phyloP scores from a whole-genome alignment of 1,284 basidiomycete species.

The Trichosporon sp. region DNA sequence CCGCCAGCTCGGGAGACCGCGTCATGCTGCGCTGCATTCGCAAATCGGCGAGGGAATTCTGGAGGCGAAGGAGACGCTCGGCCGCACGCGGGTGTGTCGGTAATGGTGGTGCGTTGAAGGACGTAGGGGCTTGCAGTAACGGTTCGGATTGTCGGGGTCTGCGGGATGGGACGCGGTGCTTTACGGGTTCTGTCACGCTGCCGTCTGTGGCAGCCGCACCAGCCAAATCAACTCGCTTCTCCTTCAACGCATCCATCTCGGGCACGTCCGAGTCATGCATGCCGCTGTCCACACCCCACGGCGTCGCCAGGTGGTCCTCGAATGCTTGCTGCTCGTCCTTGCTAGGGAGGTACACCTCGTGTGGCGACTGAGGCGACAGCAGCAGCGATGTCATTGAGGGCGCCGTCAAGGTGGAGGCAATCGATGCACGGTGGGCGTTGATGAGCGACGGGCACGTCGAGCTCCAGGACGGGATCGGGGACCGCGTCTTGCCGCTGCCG shows the following conservation, averaged over 20 bases:
- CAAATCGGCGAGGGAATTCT: slow-evolving; percentile 32
- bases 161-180: slow-evolving; percentile 16
- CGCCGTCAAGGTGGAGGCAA: slow-evolving; percentile 33
- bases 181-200: slow-evolving; percentile 16
- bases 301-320: slow-evolving; percentile 12
- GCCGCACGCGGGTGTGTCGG: slow-evolving; percentile 24
- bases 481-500: slow-evolving; percentile 19
- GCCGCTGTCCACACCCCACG: not conserved
- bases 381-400: slow-evolving; percentile 32
- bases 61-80: slow-evolving; percentile 30
- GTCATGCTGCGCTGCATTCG: slow-evolving; percentile 29
- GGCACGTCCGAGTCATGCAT: slow-evolving; percentile 15
- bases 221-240: not conserved
- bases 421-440: slow-evolving; percentile 30
- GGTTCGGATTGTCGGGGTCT: slow-evolving; percentile 11
- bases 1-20: not conserved
- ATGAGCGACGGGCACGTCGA: slow-evolving; percentile 33
- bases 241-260: slow-evolving; percentile 7
- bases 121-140: not conserved
- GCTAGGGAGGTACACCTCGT: slow-evolving; percentile 22
- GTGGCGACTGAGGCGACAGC: slow-evolving; percentile 30
- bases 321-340: slow-evolving; percentile 18
- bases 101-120: slow-evolving; percentile 13
- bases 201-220: slow-evolving; percentile 2
- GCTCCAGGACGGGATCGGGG: slow-evolving; percentile 32